phyloP scores from a whole-genome alignment of 441 rosid species.

The Euphorbia corollata region DNA sequence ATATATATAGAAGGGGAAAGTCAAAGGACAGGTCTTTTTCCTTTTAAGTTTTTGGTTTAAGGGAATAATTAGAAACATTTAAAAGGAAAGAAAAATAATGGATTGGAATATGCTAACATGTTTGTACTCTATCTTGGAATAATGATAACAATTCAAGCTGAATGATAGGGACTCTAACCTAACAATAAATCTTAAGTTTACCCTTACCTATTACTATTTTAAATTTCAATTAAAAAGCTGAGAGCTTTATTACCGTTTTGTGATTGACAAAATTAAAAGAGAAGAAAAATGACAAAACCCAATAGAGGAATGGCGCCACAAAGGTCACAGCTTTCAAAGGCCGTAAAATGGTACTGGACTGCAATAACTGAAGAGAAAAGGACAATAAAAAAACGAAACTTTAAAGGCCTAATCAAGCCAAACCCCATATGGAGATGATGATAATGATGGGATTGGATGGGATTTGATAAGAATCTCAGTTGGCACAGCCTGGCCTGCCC shows the following conservation, averaged over 20 bases:
- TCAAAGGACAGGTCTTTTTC: conserved; percentile 6
- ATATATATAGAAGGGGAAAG: conserved; percentile 26
- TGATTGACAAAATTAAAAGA: conserved; percentile 16
- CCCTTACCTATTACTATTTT: conserved; percentile 29
- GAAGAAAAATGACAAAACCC: conserved; percentile 18
- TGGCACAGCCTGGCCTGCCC: conserved; percentile 10
- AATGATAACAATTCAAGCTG: no score
- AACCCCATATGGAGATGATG: conserved; percentile 7
- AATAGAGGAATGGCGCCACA: conserved; percentile 24
- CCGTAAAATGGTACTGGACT: conserved; percentile 25
- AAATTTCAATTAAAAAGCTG: conserved; percentile 5
- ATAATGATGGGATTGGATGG: not conserved
- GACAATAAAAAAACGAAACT: conserved; percentile 18
- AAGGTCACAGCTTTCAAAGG: conserved; percentile 31
- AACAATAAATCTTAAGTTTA: not conserved
- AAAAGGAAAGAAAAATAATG: not conserved
- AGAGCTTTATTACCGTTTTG: conserved; percentile 17
- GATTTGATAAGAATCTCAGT: conserved; percentile 25
- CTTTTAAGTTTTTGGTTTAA: conserved; percentile 13
- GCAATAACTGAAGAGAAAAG: conserved; percentile 24
- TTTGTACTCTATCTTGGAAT: not conserved
- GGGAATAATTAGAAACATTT: conserved; percentile 12
- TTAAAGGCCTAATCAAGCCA: conserved; percentile 14
- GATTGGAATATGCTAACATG: not conserved
- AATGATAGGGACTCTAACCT: no score